Evolutionary conservation across 176 grass and related monocot genomes (phyloP).

Genomic region (Oryza nivara): DNA sequence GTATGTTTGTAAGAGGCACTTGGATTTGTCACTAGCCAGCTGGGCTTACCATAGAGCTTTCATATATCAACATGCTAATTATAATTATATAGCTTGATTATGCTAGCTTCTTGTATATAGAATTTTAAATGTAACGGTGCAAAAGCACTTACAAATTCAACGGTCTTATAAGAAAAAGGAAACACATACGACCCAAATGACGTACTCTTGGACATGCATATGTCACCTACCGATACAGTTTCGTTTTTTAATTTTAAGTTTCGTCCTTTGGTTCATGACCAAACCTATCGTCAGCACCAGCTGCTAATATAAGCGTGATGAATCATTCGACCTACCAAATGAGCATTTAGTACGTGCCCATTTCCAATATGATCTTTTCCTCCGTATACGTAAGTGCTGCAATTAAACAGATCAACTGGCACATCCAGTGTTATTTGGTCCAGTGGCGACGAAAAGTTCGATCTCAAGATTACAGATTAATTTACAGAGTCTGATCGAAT

Average conservation of each 20-base stretch:
- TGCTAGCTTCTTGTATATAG: not conserved
- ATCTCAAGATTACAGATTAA: too few species aligned
- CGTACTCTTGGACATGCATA: not conserved
- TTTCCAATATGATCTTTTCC: not conserved
- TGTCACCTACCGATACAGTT: slow-evolving; percentile 1
- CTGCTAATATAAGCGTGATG: not conserved
- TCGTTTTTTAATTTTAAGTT: too few species aligned
- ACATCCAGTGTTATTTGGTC: too few species aligned
- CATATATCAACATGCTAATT: too few species aligned
- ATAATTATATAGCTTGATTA: too few species aligned
- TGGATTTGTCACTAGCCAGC: too few species aligned
- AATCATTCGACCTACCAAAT: slow-evolving; percentile 3
- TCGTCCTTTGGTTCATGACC: not conserved
- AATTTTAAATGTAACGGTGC: not conserved
- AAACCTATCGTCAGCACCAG: not conserved
- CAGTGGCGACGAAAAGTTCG: too few species aligned
- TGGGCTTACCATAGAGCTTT: not conserved
- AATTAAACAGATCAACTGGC: too few species aligned
- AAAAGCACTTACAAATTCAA: not conserved
- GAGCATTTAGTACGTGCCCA: not conserved
- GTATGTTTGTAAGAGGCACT: too few species aligned
- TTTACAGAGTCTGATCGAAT: too few species aligned
- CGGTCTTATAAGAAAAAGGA: not conserved
- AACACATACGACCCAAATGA: not conserved
- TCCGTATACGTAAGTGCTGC: too few species aligned